Evolutionary conservation across 495 filamentous ascomycete genomes (phyloP).

Genomic region (Ascodesmis nigricans): DNA sequence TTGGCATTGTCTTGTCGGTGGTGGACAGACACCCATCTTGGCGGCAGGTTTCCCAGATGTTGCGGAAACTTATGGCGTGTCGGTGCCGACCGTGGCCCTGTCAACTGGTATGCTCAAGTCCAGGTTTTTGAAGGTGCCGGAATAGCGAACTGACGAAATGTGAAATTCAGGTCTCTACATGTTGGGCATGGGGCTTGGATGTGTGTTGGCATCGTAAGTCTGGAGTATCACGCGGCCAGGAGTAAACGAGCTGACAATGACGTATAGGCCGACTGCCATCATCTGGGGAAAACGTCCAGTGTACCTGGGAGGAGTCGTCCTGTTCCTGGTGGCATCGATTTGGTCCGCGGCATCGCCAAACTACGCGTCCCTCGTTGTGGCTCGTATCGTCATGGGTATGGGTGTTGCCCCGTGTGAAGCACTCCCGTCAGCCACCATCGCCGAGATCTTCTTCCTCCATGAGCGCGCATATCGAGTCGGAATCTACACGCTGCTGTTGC

Average conservation of each 20-base stretch:
- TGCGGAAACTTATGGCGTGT: constrained; percentile 44
- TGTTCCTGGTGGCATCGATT: constrained; percentile 55
- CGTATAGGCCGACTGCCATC: constrained; percentile 77
- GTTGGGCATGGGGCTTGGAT: constrained; percentile 77
- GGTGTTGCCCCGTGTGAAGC: constrained; percentile 75
- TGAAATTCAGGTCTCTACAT: constrained; percentile 50
- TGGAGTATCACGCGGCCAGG: too few species aligned
- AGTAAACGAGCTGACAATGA: too few species aligned
- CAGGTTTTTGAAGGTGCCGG: background rate
- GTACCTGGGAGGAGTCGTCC: constrained; percentile 53
- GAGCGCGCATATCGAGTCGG: constrained; percentile 85
- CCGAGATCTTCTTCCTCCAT: constrained; percentile 91
- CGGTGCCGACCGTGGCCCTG: constrained; percentile 53
- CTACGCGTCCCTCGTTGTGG: constrained; percentile 59
- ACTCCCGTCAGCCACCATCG: constrained; percentile 80
- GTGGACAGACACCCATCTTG: constrained; percentile 77
- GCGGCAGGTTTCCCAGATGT: constrained; percentile 81
- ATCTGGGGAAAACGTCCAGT: constrained; percentile 79
- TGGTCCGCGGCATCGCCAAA: constrained; percentile 76
- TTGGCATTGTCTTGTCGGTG: constrained; percentile 79
- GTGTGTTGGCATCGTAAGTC: constrained; percentile 55
- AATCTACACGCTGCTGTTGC: constrained; percentile 76
- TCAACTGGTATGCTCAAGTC: constrained; percentile 34
- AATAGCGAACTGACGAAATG: constrained; percentile 8
- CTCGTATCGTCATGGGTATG: constrained; percentile 68